Conservation (phyloP, 2,329 filamentous ascomycete genomes). For the Blastomyces emzantsi region DNA sequence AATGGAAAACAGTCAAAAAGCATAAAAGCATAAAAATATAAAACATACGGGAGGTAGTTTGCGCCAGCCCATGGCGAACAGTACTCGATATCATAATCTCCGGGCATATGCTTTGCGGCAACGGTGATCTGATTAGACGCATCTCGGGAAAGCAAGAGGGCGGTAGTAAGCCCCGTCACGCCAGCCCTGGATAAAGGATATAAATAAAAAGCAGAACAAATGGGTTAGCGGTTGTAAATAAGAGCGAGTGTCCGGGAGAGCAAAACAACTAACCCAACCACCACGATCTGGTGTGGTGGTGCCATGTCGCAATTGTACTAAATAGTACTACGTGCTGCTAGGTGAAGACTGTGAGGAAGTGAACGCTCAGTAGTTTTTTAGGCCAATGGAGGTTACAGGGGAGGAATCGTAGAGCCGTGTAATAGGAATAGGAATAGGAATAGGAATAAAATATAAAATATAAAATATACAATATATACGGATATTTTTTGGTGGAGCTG, state of each 20-base stretch:
- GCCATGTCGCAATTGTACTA: slow-evolving; percentile 24
- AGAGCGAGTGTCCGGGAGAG: not conserved
- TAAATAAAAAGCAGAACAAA: slow-evolving; percentile 7
- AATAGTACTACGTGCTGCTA: not conserved
- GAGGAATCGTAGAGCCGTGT: too few relatives aligned
- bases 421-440: too few relatives aligned
- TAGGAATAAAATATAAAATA: too few relatives aligned
- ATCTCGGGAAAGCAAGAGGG: slow-evolving; percentile 51
- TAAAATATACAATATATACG: too few relatives aligned
- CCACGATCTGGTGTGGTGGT: slow-evolving; percentile 30
- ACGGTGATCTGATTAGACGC: slow-evolving; percentile 55
- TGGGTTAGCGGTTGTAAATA: too few relatives aligned
- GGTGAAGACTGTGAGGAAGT: not conserved
- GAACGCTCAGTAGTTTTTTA: not conserved
- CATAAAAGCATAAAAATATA: not conserved
- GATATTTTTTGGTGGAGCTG: too few relatives aligned
- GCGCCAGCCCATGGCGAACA: slow-evolving; percentile 83
- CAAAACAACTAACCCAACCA: slow-evolving; percentile 28
- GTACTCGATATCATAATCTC: slow-evolving; percentile 87
- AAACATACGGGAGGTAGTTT: slow-evolving; percentile 61
- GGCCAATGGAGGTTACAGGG: too few relatives aligned
- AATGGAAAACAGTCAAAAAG: not conserved
- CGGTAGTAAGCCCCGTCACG: slow-evolving; percentile 57
- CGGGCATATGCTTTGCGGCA: slow-evolving; percentile 82
- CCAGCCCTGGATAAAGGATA: slow-evolving; percentile 44